A percentile compares a stretch with the other conserved stretches of the same genome.
phyloP scores from a whole-genome alignment of 1,139 yeast species.

The Kodamaea sp. region DNA sequence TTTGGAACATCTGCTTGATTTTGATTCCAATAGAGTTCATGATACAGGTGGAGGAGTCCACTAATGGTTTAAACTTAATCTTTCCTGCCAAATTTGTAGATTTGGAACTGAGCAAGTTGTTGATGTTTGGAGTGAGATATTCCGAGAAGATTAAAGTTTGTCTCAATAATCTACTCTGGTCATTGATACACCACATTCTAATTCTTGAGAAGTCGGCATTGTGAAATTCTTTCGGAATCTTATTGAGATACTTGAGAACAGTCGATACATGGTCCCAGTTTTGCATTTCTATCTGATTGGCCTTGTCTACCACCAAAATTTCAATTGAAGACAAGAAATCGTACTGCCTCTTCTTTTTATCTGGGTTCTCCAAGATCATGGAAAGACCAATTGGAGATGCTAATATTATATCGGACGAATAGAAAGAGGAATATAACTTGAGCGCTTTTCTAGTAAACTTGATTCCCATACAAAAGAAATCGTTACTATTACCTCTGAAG shows the following conservation, averaged over 20 bases:
- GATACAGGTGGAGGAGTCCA: conserved; percentile 40
- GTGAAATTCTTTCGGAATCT: conserved; percentile 72
- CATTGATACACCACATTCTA: conserved; percentile 90
- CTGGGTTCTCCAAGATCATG: conserved; percentile 69
- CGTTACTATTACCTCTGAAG: conserved; percentile 89
- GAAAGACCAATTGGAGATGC: conserved; percentile 94
- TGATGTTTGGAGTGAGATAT: conserved; percentile 78
- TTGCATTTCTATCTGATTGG: conserved; percentile 89
- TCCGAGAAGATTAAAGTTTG: conserved; percentile 79
- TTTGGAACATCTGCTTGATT: conserved; percentile 71
- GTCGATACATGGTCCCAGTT: conserved; percentile 85
- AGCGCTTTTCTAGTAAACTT: conserved; percentile 87
- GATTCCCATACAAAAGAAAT: conserved; percentile 85
- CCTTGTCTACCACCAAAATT: conserved; percentile 73
- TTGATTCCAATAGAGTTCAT: conserved; percentile 56
- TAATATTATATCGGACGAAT: conserved; percentile 79
- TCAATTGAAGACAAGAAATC: conserved; percentile 92
- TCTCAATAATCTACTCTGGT: conserved; percentile 70
- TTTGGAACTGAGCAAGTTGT: conserved; percentile 57
- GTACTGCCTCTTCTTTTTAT: conserved; percentile 54
- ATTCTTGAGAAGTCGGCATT: conserved; percentile 92
- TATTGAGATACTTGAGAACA: conserved; percentile 70
- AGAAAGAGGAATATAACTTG: conserved; percentile 81
- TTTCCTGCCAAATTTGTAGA: conserved; percentile 70
- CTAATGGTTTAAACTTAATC: conserved; percentile 50